Conservation (phyloP, 192 early-diverging fungal genomes). For the Coemansia furcata region DNA sequence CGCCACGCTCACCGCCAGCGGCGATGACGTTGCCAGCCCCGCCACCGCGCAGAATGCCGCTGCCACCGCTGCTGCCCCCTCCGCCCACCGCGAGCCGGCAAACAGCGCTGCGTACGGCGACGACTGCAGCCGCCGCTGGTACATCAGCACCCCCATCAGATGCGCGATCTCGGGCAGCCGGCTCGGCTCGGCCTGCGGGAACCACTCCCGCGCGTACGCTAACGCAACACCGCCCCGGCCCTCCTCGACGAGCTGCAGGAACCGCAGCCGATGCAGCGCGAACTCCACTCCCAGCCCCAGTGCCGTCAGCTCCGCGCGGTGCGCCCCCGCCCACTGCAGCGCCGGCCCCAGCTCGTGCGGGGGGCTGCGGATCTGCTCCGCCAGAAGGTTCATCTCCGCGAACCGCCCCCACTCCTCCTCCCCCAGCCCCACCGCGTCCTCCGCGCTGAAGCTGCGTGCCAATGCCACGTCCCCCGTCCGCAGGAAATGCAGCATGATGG, state of each 20-base stretch:
- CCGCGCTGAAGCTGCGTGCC: conserved; percentile 55
- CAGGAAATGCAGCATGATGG: conserved; percentile 77
- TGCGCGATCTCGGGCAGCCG: conserved; percentile 43
- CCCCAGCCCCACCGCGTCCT: conserved; percentile 47
- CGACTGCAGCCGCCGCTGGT: conserved; percentile 62
- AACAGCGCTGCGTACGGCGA: conserved; percentile 63
- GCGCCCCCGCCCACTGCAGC: conserved; percentile 69
- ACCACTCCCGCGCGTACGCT: conserved; percentile 68
- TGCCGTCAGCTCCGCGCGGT: conserved; percentile 58
- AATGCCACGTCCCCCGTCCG: conserved; percentile 85
- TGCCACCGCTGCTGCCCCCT: conserved; percentile 25
- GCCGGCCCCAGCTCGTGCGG: conserved; percentile 59
- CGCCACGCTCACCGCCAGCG: conserved; percentile 52
- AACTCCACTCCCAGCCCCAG: conserved; percentile 74
- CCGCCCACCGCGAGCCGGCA: conserved; percentile 32
- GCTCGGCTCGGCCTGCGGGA: conserved; percentile 56
- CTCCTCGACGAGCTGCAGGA: conserved; percentile 67
- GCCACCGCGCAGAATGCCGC: conserved; percentile 31
- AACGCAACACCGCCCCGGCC: conserved; percentile 54
- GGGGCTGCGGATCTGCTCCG: conserved; percentile 54
- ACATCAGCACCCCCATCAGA: conserved; percentile 59
- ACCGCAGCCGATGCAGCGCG: conserved; percentile 74
- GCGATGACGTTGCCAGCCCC: conserved; percentile 26
- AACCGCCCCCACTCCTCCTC: conserved; percentile 64
- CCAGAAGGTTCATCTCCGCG: conserved; percentile 76